phyloP scores from a whole-genome alignment of 345 rosid species.

The Pelargonium nanum region DNA sequence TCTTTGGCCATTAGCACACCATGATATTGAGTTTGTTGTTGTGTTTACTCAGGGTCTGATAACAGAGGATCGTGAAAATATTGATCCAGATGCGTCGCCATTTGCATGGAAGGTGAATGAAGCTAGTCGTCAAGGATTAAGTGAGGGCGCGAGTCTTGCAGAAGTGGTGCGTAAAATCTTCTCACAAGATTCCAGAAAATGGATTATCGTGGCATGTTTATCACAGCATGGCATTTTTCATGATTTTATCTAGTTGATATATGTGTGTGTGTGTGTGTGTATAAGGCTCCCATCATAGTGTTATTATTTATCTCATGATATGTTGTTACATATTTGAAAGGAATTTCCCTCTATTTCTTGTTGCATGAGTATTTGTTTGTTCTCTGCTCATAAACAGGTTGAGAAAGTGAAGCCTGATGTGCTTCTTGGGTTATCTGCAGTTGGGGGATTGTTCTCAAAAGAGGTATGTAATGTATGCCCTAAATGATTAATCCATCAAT shows the following conservation, averaged over 20 bases:
- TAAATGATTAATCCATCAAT: background rate
- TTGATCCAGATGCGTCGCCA: conserved; percentile 72
- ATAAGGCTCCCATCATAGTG: background rate
- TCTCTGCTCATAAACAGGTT: conserved; percentile 36
- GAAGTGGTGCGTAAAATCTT: conserved; percentile 60
- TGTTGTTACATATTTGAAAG: background rate
- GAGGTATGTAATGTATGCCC: conserved; percentile 45
- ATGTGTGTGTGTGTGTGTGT: too few relatives aligned
- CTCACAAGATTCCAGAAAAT: background rate
- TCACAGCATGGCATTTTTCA: background rate
- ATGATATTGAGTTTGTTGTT: conserved; percentile 18
- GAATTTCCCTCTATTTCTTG: background rate
- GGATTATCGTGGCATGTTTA: background rate
- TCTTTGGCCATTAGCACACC: background rate
- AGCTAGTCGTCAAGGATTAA: conserved; percentile 75
- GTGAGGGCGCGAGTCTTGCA: conserved; percentile 75
- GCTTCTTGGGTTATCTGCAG: conserved; percentile 99
- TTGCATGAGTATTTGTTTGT: background rate
- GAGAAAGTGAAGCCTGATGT: conserved; percentile 92
- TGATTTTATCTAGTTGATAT: background rate
- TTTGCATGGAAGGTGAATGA: conserved; percentile 77
- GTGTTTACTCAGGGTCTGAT: conserved; percentile 59
- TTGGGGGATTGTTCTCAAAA: conserved; percentile 90
- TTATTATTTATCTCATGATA: too few relatives aligned
- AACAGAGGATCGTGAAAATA: conserved; percentile 65